Evolutionary conservation across 306 rosid species (phyloP).

Genomic region (Cucurbita pepo): DNA sequence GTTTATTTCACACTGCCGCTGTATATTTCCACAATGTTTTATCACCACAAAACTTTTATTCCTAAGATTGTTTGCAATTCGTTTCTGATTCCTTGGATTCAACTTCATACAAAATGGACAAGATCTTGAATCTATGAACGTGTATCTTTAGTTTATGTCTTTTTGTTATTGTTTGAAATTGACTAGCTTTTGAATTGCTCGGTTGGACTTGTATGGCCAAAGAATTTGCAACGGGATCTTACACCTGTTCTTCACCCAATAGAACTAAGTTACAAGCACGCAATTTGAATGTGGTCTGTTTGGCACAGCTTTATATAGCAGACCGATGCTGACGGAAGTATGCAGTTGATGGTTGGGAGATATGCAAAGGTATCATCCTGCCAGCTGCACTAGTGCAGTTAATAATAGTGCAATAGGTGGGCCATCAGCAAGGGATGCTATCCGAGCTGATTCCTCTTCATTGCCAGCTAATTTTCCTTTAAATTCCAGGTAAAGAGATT

Average conservation of each 20-base stretch:
- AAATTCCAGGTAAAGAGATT: conserved; percentile 50
- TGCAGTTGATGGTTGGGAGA: conserved; percentile 75
- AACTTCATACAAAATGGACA: not conserved
- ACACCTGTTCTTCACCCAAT: not conserved
- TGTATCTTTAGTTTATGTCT: not conserved
- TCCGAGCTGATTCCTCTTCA: conserved; percentile 71
- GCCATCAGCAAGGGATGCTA: conserved; percentile 61
- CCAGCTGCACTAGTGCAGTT: conserved; percentile 90
- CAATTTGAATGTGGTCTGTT: conserved; percentile 30
- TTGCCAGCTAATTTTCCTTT: conserved; percentile 47
- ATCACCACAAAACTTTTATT: not conserved
- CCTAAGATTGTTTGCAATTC: not conserved
- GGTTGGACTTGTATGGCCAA: not conserved
- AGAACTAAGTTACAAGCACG: not conserved
- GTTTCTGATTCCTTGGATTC: not conserved
- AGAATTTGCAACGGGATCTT: not conserved
- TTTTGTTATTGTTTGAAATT: not conserved
- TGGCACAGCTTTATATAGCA: conserved; percentile 22
- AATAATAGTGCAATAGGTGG: conserved; percentile 58
- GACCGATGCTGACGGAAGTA: conserved; percentile 71
- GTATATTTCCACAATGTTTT: not conserved
- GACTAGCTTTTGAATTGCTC: not conserved
- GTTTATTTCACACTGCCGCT: not conserved
- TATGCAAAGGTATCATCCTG: conserved; percentile 84
- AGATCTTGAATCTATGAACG: not conserved